Conservation (phyloP, 2,329 filamentous ascomycete species). For the Cercospora canescens region DNA sequence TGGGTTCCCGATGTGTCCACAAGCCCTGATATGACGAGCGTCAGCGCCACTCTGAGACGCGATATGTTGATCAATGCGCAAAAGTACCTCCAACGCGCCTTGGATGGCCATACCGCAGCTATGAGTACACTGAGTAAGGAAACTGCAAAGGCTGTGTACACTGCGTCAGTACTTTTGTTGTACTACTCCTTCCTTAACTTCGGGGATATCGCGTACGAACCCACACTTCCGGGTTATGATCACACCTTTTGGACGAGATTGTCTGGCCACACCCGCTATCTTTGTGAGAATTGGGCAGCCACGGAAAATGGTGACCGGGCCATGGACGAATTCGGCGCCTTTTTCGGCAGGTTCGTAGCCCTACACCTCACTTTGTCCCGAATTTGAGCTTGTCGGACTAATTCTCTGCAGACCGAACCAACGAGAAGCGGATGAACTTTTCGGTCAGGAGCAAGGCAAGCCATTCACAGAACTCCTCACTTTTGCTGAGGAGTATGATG, state of each 20-base stretch:
- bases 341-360: slow-evolving; percentile 20
- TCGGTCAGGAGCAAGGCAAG: slow-evolving; percentile 22
- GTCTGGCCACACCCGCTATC: slow-evolving; percentile 24
- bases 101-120: slow-evolving; percentile 26
- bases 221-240: slow-evolving; percentile 22
- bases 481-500: slow-evolving; percentile 26
- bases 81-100: slow-evolving; percentile 29
- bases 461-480: slow-evolving; percentile 28
- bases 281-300: slow-evolving; percentile 20
- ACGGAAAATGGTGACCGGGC: slow-evolving; percentile 16
- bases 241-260: slow-evolving; percentile 27
- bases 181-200: slow-evolving; percentile 29
- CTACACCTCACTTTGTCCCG: not conserved
- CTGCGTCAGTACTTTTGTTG: slow-evolving; percentile 26
- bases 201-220: slow-evolving; percentile 22
- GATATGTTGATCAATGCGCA: slow-evolving; percentile 27
- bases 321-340: slow-evolving; percentile 20
- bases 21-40: not conserved
- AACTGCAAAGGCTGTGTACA: slow-evolving; percentile 27
- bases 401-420: slow-evolving; percentile 15
- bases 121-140: slow-evolving; percentile 20
- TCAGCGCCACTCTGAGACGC: slow-evolving; percentile 1
- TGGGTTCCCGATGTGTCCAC: slow-evolving; percentile 3
- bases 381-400: not conserved
- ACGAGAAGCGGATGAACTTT: slow-evolving; percentile 24